phyloP scores from a whole-genome alignment of 140 eudicot genomes.

The Ambrosia hybrid region DNA sequence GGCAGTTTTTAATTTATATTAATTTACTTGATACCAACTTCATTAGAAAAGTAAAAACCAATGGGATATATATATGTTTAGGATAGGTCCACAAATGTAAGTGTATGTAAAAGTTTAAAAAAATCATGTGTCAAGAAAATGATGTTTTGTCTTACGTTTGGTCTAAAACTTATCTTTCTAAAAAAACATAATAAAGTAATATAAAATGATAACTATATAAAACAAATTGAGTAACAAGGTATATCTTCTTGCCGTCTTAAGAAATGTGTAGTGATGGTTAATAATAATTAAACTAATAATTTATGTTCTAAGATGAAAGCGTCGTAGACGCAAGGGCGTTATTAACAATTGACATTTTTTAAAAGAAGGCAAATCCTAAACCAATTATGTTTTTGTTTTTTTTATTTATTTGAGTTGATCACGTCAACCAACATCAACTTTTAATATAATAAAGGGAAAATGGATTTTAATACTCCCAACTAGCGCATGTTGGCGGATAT shows the following conservation, averaged over 20 bases:
- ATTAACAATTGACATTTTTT: constrained; percentile 6
- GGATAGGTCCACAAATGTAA: neutral
- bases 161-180: neutral
- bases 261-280: neutral
- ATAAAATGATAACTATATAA: neutral
- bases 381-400: neutral
- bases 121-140: neutral
- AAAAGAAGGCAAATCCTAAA: constrained; percentile 15
- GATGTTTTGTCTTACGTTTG: neutral
- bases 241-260: neutral
- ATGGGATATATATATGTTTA: neutral
- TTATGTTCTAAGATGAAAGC: neutral
- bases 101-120: neutral
- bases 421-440: no score
- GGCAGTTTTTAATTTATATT: neutral
- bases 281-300: neutral
- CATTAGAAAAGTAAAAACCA: neutral
- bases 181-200: no score
- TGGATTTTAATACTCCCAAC: no score
- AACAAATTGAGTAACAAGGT: neutral
- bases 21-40: neutral
- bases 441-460: no score
- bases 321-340: constrained; percentile 20
- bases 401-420: no score
- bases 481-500: no score